These are phyloP conservation scores for Suillus plorans DNA, from an alignment of 768 basidiomycete species.

Conservation along the genomic window DNA sequence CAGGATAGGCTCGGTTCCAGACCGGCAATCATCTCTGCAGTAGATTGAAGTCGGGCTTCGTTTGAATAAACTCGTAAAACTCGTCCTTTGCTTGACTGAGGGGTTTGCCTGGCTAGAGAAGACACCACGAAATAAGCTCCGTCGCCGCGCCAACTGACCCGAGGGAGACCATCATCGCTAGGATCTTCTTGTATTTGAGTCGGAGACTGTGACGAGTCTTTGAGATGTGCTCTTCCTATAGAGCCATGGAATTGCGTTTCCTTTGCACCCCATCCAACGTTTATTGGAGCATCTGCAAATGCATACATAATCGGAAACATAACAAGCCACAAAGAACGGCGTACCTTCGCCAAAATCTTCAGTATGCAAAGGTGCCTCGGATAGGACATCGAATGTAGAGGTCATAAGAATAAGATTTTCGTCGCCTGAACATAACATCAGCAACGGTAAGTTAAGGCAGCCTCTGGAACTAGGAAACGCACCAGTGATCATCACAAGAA, in stretches of 20 bases:
- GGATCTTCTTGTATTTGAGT: constrained; percentile 52
- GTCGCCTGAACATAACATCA: constrained; percentile 45
- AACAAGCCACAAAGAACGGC: background rate
- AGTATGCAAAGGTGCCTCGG: constrained; percentile 71
- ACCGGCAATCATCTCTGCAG: constrained; percentile 80
- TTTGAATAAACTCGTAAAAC: constrained; percentile 32
- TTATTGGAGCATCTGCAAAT: constrained; percentile 76
- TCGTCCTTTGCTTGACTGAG: constrained; percentile 21
- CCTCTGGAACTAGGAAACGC: constrained; percentile 8
- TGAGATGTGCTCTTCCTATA: constrained; percentile 66
- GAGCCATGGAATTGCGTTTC: constrained; percentile 98
- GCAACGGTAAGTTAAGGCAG: background rate
- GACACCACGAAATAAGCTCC: constrained; percentile 87
- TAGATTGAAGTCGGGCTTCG: constrained; percentile 72
- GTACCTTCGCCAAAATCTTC: constrained; percentile 82
- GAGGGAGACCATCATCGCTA: constrained; percentile 68
- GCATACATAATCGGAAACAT: constrained; percentile 11
- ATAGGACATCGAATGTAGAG: constrained; percentile 82
- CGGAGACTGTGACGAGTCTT: constrained; percentile 52
- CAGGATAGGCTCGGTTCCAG: constrained; percentile 79
- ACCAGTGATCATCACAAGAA: constrained; percentile 85
- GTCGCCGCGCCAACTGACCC: constrained; percentile 94
- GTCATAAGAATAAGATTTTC: constrained; percentile 88
- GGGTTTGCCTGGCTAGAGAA: constrained; percentile 49
- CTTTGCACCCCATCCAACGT: constrained; percentile 98